Base-by-base conservation (phyloP, 352 stramenopile species). In the Pythium volutum region DNA sequence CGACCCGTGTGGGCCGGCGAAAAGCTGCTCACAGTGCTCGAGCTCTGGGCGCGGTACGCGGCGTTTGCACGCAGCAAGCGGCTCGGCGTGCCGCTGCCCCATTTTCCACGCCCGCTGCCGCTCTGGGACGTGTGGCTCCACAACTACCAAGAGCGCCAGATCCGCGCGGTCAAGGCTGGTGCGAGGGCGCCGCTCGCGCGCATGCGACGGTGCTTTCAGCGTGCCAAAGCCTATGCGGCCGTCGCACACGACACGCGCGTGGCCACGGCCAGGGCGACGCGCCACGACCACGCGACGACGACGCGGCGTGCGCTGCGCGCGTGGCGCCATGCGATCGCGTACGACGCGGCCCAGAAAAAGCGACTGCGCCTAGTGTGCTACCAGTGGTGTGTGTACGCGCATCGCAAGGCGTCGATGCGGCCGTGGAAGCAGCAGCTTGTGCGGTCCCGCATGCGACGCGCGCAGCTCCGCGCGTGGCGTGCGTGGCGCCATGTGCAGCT, bases 101-200 rank as follows among this genome's bases (percentile, higher is more conserved):
- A 55, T 12, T 90, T 84, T 46, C 5, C 67, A 10, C 66, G 69
- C 22, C 42, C 79, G 1, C 71, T 88, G 34, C 71, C 79, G 15
- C 72, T 84, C 6, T 93, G 84, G 84, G 84, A 88, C 48, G 67
- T 87, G 5, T 91, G 81, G 79, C 54, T 88, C 22, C 73, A 87
- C 65, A 87, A 88, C 47, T 88, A 91, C 65, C 81, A 89, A 33
- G 81, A 89, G 43, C 79, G 82, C 1, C 78, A 91, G 56, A 71
- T 93, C n/a, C 81, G 84, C 15, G 74, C 75, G 34, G 71, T 93
- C 16, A 90, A 88, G 50, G 81, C 80, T 4, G 66, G 69, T 2
- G 74, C 81, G 0, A 76, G 78, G 55, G 76, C 78, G 3, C 81
- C 81, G 15, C 54, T 74, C 15, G 73, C 78, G 11, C 64, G 73